Conservation (phyloP, 208 protist genomes). For the Wallacemonas sp. region DNA sequence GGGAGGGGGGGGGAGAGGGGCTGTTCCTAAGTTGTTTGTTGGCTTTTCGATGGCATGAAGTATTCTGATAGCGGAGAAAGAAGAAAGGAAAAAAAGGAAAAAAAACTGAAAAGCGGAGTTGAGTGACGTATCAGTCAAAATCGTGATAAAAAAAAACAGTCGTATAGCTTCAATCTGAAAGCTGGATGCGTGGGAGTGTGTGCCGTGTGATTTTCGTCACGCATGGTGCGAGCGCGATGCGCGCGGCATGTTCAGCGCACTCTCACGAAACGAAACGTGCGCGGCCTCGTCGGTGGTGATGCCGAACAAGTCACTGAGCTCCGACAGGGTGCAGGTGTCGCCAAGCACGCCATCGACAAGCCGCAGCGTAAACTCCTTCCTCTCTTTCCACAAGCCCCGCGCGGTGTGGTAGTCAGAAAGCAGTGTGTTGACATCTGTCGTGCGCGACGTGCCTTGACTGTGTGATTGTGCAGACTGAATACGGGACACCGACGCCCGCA, state of each 20-base stretch:
- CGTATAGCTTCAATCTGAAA: too few relatives aligned
- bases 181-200: too few relatives aligned
- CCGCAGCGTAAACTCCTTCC: constrained; percentile 62
- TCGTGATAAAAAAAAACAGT: too few relatives aligned
- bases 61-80: background rate
- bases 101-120: constrained; percentile 12
- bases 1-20: too few relatives aligned
- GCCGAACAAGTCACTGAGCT: constrained; percentile 55
- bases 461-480: background rate
- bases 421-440: constrained; percentile 13
- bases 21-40: too few relatives aligned
- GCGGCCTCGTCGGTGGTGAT: constrained; percentile 63
- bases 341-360: constrained; percentile 66
- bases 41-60: too few relatives aligned
- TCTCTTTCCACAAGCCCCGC: constrained; percentile 62
- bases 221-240: background rate
- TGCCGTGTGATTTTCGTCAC: too few relatives aligned
- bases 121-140: background rate
- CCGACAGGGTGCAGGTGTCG: constrained; percentile 40
- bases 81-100: constrained; percentile 9
- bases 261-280: constrained; percentile 48
- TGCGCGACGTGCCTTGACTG: background rate
- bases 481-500: constrained; percentile 15
- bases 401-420: constrained; percentile 49
- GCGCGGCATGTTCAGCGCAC: constrained; percentile 49